These are phyloP conservation scores for Fusarium sp. DNA, from an alignment of 2,329 filamentous ascomycete species.

Conservation along the genomic window DNA sequence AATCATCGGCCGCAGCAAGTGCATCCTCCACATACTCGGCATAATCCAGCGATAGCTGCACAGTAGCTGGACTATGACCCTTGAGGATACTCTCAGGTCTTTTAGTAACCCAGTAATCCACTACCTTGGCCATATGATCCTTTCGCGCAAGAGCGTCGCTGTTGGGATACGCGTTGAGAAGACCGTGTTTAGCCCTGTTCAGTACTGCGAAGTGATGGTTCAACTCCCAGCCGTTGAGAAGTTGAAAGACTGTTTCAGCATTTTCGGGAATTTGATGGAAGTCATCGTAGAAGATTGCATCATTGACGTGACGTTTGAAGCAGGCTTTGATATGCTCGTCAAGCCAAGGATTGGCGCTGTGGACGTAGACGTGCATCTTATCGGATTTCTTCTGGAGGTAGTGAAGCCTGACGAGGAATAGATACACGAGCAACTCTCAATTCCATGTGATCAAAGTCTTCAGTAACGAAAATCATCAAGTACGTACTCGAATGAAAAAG, in stretches of 20 bases:
- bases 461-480: background rate
- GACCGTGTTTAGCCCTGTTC: constrained; percentile 45
- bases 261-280: constrained; percentile 45
- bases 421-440: background rate
- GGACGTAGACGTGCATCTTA: constrained; percentile 40
- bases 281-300: constrained; percentile 46
- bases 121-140: constrained; percentile 50
- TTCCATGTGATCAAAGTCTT: constrained; percentile 13
- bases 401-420: constrained; percentile 28
- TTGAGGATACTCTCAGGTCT: constrained; percentile 49
- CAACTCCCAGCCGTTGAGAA: constrained; percentile 51
- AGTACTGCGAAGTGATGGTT: constrained; percentile 50
- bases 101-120: constrained; percentile 54
- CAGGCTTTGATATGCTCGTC: constrained; percentile 48
- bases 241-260: constrained; percentile 46
- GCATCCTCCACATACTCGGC: constrained; percentile 54
- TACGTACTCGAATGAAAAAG: background rate
- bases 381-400: constrained; percentile 35
- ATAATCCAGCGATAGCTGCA: constrained; percentile 53
- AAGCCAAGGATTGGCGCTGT: constrained; percentile 48
- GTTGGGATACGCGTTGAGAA: constrained; percentile 55
- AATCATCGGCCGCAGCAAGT: constrained; percentile 51
- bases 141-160: constrained; percentile 54
- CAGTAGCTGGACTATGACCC: constrained; percentile 48
- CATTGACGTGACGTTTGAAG: constrained; percentile 46